Percentiles rank a stretch among this genome's conserved stretches.
These are phyloP conservation scores for Chlorella variabilis DNA, from an alignment of 163 green algal species.

Conservation along the genomic window DNA sequence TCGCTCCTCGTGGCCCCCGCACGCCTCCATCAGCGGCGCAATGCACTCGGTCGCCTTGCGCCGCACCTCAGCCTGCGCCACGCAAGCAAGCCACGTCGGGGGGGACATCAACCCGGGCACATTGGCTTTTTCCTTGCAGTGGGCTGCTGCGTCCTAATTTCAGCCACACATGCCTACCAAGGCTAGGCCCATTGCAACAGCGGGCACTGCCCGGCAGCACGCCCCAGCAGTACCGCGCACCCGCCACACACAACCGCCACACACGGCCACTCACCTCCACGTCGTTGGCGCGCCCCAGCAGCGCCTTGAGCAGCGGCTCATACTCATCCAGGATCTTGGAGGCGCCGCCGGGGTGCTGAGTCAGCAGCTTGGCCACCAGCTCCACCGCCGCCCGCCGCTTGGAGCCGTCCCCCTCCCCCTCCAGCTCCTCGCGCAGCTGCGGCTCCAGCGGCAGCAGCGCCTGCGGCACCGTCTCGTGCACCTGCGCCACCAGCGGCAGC, in stretches of 20 bases:
- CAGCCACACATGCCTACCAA: no score
- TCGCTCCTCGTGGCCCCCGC: not conserved
- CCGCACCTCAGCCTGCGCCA: constrained; percentile 1
- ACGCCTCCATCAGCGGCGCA: constrained; percentile 1
- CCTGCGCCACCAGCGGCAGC: constrained; percentile 42
- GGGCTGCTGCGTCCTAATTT: no score
- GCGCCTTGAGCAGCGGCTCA: constrained; percentile 52
- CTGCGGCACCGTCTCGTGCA: constrained; percentile 67
- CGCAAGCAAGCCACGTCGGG: not conserved
- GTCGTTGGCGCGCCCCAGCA: constrained; percentile 69
- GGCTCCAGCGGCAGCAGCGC: constrained; percentile 79
- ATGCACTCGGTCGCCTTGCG: constrained; percentile 17
- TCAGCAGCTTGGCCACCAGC: constrained; percentile 64
- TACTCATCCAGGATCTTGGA: constrained; percentile 27
- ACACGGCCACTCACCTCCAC: constrained; percentile 34
- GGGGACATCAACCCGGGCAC: no score
- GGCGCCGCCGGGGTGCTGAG: constrained; percentile 24
- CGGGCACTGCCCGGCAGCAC: no score
- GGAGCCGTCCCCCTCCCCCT: constrained; percentile 48
- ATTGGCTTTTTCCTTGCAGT: no score
- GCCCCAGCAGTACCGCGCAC: no score
- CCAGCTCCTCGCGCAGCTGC: constrained; percentile 60
- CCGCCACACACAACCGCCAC: no score
- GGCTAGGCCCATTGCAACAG: no score
- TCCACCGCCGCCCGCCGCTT: constrained; percentile 56